Base-by-base conservation (phyloP, 306 rosid genomes). In the Malus orientalis region DNA sequence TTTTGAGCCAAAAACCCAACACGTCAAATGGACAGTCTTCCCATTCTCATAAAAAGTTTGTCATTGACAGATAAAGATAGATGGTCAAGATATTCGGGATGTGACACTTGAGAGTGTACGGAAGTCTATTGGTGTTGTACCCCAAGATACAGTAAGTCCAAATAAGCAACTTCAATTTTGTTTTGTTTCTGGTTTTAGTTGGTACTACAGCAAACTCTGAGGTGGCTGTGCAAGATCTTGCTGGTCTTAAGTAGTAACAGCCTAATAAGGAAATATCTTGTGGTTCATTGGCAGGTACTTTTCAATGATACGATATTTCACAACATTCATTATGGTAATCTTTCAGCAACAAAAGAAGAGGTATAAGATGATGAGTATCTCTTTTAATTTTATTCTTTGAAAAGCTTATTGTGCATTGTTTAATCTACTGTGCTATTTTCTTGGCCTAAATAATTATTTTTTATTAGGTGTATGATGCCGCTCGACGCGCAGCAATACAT, bases 291-390 rank as follows among this genome's bases (percentile, higher is more conserved):
- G 70, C 89, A 95, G 98, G 98, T 92, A 64, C 96, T 95, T 80
- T 92, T 95, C 87, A 95, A 95, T 79, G 97, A 95, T 75, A 90
- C 98, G 1, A 95, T 92, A 79, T 95, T 80, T 71, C 98, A 95
- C 81, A 95, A 95, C 84, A 95, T 95, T 81, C 92, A 87, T 81
- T 95, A 95, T 67, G 98, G 98, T 32, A 78, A 90, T 32, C 96
- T 95, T 67, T 90, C 97, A 47, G 96, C 98, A 33, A 85, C 90
- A 72, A 58, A 92, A 79, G 97, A 95, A 78, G 98, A 95, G 95
- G 97, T 90, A 87, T 81, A 60, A 75, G 76, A 44, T 70, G 74
- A 68, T 40, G 58, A 63, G n/a, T 83, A 14, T 71, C 45, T 38
- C 29, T 80, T 64, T 18, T 69, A 55, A 36, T 59, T 80, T 77